Evolutionary conservation across 2,329 filamentous ascomycete genomes (phyloP), one percentile per base, ranked within the genome.

Genomic region (Colletotrichum agaves): DNA sequence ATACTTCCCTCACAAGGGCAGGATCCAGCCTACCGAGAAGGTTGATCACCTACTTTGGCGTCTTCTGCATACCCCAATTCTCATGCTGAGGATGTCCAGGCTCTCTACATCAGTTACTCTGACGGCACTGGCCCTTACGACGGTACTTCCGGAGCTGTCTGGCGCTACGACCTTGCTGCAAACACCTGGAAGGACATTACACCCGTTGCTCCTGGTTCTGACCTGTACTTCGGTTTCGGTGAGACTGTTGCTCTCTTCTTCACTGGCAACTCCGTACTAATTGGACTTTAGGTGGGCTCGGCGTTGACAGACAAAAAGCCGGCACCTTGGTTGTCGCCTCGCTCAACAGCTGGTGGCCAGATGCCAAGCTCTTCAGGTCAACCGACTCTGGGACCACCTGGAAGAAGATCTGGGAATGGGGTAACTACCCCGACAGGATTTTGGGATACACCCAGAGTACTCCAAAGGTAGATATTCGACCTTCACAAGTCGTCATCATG

Each of bases 331-430:
- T 88, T 41, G 86, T 88, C 0, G 85, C 86, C 0, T 81, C 82
- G 1, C 74, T 88, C 37, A 89, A 89, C 75, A 84, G 82, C 15
- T 89, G 87, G 87, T 89, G 82, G 78, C 87, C 87, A 0, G 87
- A 89, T 67, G 85, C 82, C 0, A 82, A 86, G 55, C 76, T 89
- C 46, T 89, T 83, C 75, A 78, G 87, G 39, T 87, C 85, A 2
- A 85, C 77, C 0, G 82, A 89, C 74, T 86, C 85, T 0, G 87
- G 83, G 17, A 76, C 81, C 12, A 86, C 83, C 0, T 88, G 86
- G 86, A 82, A 83, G 1, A 77, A 74, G 0, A 79, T 88, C 23
- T 88, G 86, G 86, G 79, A 81, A 46, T 87, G 83, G 81, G 77
- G 78, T 0, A 77, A 72, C 17, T 85, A 84, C 59, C 83, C 83